Evolutionary conservation across 306 rosid species (phyloP).

Genomic region (Cicer chorassanicum): DNA sequence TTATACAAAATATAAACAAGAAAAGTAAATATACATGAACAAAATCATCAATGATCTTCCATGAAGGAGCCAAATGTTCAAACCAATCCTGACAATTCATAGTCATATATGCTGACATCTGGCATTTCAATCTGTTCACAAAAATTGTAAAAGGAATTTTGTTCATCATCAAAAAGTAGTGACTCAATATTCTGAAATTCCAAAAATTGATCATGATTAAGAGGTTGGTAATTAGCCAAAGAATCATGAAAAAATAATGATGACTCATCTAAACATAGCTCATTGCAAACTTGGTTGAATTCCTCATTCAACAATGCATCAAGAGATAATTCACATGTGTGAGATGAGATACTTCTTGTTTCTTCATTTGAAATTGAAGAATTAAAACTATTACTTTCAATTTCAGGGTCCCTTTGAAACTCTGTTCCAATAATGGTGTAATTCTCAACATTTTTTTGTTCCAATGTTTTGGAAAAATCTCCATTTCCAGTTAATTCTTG

Average conservation of each 20-base stretch:
- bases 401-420: background rate
- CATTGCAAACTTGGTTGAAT: conserved; percentile 47
- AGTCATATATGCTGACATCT: conserved; percentile 58
- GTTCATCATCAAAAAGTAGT: conserved; percentile 49
- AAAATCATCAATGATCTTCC: conserved; percentile 24
- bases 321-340: conserved; percentile 41
- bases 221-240: conserved; percentile 8
- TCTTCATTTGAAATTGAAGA: conserved; percentile 35
- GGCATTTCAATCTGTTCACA: conserved; percentile 45
- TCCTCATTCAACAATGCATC: conserved; percentile 44
- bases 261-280: conserved; percentile 44
- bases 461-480: conserved; percentile 38
- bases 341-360: conserved; percentile 31
- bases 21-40: conserved; percentile 31
- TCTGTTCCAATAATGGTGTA: background rate
- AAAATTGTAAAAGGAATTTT: conserved; percentile 34
- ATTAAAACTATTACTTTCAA: conserved; percentile 36
- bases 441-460: conserved; percentile 30
- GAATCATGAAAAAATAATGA: conserved; percentile 36
- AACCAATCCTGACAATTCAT: conserved; percentile 52
- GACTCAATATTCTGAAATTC: conserved; percentile 50
- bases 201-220: conserved; percentile 21
- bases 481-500: conserved; percentile 60
- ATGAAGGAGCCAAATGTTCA: conserved; percentile 21
- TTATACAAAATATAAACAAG: conserved; percentile 24